These are phyloP conservation scores for Sporothrix pallida DNA, from an alignment of 2,329 filamentous ascomycete species.

Conservation along the genomic window DNA sequence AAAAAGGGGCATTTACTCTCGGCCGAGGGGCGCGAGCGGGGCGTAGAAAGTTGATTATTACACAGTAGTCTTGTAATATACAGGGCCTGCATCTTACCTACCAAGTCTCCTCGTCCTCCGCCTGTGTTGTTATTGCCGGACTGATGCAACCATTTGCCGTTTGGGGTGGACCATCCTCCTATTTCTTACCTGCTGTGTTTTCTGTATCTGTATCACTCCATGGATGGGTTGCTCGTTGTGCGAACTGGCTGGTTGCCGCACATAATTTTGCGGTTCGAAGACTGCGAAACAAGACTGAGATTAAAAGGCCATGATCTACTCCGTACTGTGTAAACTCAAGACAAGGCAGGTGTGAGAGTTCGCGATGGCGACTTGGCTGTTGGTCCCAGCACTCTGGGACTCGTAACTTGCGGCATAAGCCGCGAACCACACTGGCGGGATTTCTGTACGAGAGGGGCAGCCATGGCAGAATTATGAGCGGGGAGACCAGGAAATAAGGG, in stretches of 20 bases:
- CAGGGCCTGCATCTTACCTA: neutral
- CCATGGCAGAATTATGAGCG: neutral
- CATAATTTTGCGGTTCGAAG: no score
- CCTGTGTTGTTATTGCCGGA: conserved; percentile 12
- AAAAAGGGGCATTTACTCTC: neutral
- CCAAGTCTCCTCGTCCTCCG: neutral
- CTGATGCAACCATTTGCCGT: neutral
- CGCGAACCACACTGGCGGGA: conserved; percentile 23
- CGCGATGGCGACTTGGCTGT: neutral
- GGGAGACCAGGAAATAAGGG: conserved; percentile 1
- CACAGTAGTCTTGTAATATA: neutral
- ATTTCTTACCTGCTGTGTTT: neutral
- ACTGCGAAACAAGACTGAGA: neutral
- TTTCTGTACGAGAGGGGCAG: neutral
- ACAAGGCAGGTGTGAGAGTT: neutral
- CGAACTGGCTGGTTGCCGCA: neutral
- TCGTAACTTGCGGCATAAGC: conserved; percentile 1
- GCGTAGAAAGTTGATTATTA: neutral
- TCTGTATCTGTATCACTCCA: neutral
- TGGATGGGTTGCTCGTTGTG: neutral
- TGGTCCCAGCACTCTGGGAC: conserved; percentile 21
- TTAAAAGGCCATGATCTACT: neutral
- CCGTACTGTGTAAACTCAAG: neutral
- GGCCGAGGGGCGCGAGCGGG: conserved; percentile 1
- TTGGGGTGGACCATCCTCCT: neutral